Evolutionary conservation across 1,284 basidiomycete genomes (phyloP), one percentile per base, ranked within the genome.

Genomic region (Golubevia sp.): DNA sequence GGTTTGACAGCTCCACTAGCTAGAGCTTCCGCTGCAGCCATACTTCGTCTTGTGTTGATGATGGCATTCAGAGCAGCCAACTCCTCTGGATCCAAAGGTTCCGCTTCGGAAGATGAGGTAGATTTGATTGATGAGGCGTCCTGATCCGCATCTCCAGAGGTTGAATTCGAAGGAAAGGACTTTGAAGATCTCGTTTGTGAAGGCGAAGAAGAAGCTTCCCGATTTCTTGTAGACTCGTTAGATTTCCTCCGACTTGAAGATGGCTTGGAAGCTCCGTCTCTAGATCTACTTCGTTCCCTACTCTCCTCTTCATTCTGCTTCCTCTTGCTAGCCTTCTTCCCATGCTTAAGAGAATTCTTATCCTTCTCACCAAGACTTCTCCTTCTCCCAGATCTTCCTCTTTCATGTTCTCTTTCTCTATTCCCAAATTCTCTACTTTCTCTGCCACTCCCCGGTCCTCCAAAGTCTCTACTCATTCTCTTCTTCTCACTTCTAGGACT

Each of bases 21-120:
- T 2, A 82, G 69, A 0, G 77, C 79, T 58, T 78, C 71, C 11
- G 79, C 79, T 2, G 76, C 71, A 7, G 73, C 79, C 76, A 79
- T 79, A 54, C 73, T 76, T 53, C 76, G 61, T 27, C 78, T 69
- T 6, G 79, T 82, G 63, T 82, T 82, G 71, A 82, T 82, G 62
- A 82, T 82, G 26, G 79, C 78, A 52, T 82, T 82, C 50, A 82
- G 68, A 23, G 73, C 73, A 4, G 79, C 79, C 13, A 82, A 71
- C 54, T 82, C 79, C 49, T 79, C 77, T 0, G 78, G 71, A 50
- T 80, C 79, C 66, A 82, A 69, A 18, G 62, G 68, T 55, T 73
- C 71, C 13, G 38, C 38, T 44, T 44, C 38, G 11, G 38, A 44
- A 13, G 38, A 44, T 13, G 38, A 44, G 18, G 38, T 44, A 13